Conservation (phyloP, 176 grass and related monocot genomes). For the Phragmites australis region DNA sequence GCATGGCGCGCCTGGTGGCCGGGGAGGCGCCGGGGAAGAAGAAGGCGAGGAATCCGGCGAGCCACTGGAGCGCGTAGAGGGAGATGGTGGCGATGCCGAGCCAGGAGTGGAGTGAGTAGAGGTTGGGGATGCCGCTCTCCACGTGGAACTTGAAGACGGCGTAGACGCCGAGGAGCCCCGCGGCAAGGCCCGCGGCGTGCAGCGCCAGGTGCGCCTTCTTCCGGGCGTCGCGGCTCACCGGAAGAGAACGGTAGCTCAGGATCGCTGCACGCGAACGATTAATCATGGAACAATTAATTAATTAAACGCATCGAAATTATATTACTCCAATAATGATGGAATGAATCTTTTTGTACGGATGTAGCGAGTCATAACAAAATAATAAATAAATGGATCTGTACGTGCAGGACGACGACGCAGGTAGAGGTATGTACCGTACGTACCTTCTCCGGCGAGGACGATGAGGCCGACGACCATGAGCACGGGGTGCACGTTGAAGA, state of each 20-base stretch:
- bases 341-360: too few relatives aligned
- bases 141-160: conserved; percentile 82
- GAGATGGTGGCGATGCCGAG: conserved; percentile 53
- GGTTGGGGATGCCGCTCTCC: conserved; percentile 58
- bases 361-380: too few relatives aligned
- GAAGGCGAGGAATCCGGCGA: conserved; percentile 62
- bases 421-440: too few relatives aligned
- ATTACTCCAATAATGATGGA: too few relatives aligned
- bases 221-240: conserved; percentile 36
- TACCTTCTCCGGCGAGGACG: conserved; percentile 70
- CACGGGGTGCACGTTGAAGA: conserved; percentile 91
- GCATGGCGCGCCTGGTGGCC: conserved; percentile 7
- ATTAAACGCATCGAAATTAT: too few relatives aligned
- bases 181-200: conserved; percentile 55
- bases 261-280: too few relatives aligned
- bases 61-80: conserved; percentile 77
- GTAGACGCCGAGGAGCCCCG: conserved; percentile 53
- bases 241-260: conserved; percentile 66
- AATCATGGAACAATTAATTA: too few relatives aligned
- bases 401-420: too few relatives aligned
- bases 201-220: conserved; percentile 69
- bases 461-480: conserved; percentile 71
- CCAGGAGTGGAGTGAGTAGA: conserved; percentile 95
- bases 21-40: conserved; percentile 58
- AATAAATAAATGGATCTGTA: too few relatives aligned